Base-by-base conservation (phyloP, 2,329 filamentous ascomycete genomes). In the Paecilomyces sp. region DNA sequence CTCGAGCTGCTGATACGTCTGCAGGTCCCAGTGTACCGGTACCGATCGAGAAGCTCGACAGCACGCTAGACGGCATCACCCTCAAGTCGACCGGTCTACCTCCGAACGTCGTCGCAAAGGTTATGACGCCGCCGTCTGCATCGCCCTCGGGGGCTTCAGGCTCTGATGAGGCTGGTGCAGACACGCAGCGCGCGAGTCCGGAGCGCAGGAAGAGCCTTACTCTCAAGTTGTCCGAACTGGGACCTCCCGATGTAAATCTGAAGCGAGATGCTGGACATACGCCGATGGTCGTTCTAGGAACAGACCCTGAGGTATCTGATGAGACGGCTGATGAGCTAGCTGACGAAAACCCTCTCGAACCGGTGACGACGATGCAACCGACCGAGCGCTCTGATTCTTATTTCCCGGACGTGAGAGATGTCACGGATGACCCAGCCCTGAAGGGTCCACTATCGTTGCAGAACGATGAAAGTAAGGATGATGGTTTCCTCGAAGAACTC, bases 41-140 rank as follows among this genome's bases (percentile, higher is more conserved):
- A 56, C 77, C 77, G 2, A 77, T 80, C 59, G 76, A 79, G 63
- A 74, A 76, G 63, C 68, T 80, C 36, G 78, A 80, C 63, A 78
- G 73, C 57, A 73, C 69, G 31, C 69, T 80, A 1, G 78, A 80
- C 60, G 77, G 78, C 5, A 80, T 80, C 59, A 79, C 74, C 5
- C 70, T 80, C 56, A 80, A 79, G 59, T 79, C 77, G 3, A 75
- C 75, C 22, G 77, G 72, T 3, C 65, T 80, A 47, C 75, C 73
- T 28, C 77, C 76, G 3, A 74, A 73, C 57, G 70, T 80, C 18
- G 71, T 77, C 18, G 76, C 75, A 50, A 75, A 71, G 60, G 73
- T 79, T 57, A 74, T 77, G 63, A 77, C 76, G 31, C 75, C 76
- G 31, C 71, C 74, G 31, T 73, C 75, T 8, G 71, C 72, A 13